Base-by-base conservation (phyloP, 2,329 filamentous ascomycete species). In the Cadophora malorum region DNA sequence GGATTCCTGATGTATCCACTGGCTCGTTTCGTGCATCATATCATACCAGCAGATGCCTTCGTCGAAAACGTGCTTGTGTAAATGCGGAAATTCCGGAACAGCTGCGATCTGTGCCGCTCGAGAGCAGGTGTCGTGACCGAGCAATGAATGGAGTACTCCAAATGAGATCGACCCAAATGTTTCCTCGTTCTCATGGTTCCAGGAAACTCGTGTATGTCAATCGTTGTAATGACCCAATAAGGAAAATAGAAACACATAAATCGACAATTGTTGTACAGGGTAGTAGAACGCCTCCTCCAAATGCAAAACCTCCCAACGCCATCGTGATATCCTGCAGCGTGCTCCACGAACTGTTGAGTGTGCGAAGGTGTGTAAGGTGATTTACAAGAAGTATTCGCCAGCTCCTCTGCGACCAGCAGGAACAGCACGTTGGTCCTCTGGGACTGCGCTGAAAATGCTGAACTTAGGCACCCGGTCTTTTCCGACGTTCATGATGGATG, bases 381-480 rank as follows among this genome's bases (percentile, higher is more conserved):
- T 45, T 72, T 71, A 78, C 69, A 92, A 80, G 81, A 92, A 92
- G 80, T 92, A 92, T 77, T 92, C 90, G 64, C 87, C 87, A 19
- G 89, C 87, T 33, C 89, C 88, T 71, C 88, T 83, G 53, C 89
- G 84, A 65, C 87, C 91, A 12, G 90, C 88, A 1, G 93, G 93
- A 9, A 95, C 90, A 66, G 93, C 91, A 69, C 93, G 86, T 79
- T 92, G 87, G 73, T 96, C 90, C 75, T 96, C 93, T 0, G 93
- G 92, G n/a, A 96, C 93, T 38, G 93, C 93, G 35, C 89, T 91
- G 83, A 96, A 96, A 76, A 96, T 96, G 79, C 91, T 96, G 83
- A 99, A 99, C 76, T 92, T 93, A 38, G 95, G 94, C 69, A 93
- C 90, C 63, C 97, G 84, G 76, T 96, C 91, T 76, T 91, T 91